phyloP scores from a whole-genome alignment of 345 rosid species.

The Eutrema heterophyllum region DNA sequence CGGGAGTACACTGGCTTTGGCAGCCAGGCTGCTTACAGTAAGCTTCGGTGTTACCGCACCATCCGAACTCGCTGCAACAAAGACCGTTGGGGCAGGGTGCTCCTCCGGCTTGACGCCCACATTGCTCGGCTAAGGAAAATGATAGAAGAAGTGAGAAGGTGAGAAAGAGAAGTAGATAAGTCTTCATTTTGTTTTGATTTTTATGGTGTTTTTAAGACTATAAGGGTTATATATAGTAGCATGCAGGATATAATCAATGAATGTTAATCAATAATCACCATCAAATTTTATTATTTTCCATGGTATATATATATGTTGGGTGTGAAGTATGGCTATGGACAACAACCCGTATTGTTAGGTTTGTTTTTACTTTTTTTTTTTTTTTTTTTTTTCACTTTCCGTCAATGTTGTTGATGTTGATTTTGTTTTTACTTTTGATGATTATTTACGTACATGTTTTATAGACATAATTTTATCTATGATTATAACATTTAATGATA shows the following conservation, averaged over 20 bases:
- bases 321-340: conserved; percentile 4
- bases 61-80: conserved; percentile 42
- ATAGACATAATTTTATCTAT: not conserved
- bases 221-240: conserved; percentile 3
- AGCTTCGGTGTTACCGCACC: conserved; percentile 40
- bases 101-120: conserved; percentile 54
- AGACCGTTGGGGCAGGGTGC: conserved; percentile 44
- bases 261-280: not conserved
- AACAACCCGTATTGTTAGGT: not conserved
- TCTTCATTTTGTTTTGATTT: conserved; percentile 22
- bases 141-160: not conserved
- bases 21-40: conserved; percentile 49
- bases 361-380: not conserved
- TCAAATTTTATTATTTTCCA: not conserved
- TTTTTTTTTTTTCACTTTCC: not conserved
- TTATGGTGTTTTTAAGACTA: not conserved
- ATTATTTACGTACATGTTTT: not conserved
- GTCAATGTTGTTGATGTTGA: not conserved
- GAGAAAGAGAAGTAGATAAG: conserved; percentile 3
- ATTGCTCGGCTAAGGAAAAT: conserved; percentile 39
- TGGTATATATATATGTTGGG: not conserved
- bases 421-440: not conserved
- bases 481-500: not conserved
- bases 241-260: not conserved
- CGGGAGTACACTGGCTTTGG: conserved; percentile 52